Conservation (phyloP, 2,329 filamentous ascomycete genomes). For the Polytolypa hystricis region DNA sequence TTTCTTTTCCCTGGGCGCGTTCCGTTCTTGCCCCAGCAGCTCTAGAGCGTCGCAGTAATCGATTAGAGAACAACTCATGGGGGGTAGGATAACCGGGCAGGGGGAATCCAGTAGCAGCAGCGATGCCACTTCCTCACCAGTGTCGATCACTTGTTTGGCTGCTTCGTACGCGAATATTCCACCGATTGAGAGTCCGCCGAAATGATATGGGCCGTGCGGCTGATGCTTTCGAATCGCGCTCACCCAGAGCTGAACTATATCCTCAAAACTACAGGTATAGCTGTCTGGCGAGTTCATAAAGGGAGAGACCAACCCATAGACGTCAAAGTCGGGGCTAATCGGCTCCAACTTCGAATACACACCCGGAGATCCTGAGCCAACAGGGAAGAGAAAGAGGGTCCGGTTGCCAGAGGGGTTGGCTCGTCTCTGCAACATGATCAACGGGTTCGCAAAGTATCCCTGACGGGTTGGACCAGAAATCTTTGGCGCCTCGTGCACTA, state of each 20-base stretch:
- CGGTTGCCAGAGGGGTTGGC: too few relatives aligned
- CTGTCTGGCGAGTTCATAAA: conserved; percentile 60
- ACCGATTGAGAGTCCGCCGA: conserved; percentile 45
- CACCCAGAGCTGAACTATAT: conserved; percentile 53
- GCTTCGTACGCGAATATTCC: conserved; percentile 45
- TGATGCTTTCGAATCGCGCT: conserved; percentile 61
- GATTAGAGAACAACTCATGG: too few relatives aligned
- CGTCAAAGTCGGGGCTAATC: conserved; percentile 37
- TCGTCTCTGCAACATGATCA: too few relatives aligned
- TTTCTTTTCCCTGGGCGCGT: too few relatives aligned
- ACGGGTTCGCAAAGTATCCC: too few relatives aligned
- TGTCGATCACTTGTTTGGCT: conserved; percentile 36
- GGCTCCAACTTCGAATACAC: conserved; percentile 28
- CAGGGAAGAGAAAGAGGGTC: conserved; percentile 38
- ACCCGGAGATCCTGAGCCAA: conserved; percentile 36
- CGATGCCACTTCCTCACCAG: conserved; percentile 39
- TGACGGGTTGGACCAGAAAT: too few relatives aligned
- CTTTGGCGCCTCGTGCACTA: too few relatives aligned
- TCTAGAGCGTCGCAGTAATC: too few relatives aligned
- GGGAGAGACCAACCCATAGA: conserved; percentile 53
- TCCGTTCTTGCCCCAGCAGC: too few relatives aligned
- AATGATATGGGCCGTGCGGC: conserved; percentile 47
- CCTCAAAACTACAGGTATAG: conserved; percentile 55
- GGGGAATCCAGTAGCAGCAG: conserved; percentile 43
- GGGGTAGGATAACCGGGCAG: too few relatives aligned